phyloP scores from a whole-genome alignment of 2,329 filamentous ascomycete species.

The Sporothrix brunneoviolacea region DNA sequence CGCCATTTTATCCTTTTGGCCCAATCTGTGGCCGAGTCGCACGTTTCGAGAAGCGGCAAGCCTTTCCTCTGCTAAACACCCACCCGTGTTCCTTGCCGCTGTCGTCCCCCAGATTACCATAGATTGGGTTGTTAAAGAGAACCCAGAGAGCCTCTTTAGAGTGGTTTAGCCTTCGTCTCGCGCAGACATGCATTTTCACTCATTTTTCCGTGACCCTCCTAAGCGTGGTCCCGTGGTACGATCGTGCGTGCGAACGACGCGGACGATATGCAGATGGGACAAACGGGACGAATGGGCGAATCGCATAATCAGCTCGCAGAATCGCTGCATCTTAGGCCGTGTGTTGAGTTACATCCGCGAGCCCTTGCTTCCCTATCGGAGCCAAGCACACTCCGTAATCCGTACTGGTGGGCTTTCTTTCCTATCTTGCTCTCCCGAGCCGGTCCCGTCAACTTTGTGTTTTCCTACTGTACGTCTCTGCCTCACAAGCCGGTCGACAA shows the following conservation, averaged over 20 bases:
- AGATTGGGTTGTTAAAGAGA: not conserved
- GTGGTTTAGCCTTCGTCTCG: too few relatives aligned
- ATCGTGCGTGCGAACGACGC: too few relatives aligned
- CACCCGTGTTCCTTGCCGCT: not conserved
- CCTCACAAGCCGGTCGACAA: too few relatives aligned
- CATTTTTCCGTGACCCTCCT: not conserved
- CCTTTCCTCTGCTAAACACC: not conserved
- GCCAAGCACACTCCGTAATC: too few relatives aligned
- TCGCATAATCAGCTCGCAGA: slow-evolving; percentile 4
- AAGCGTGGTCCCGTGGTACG: slow-evolving; percentile 1
- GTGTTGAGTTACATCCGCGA: too few relatives aligned
- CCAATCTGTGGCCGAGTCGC: not conserved
- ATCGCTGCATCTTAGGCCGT: slow-evolving; percentile 1
- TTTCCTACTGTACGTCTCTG: too few relatives aligned
- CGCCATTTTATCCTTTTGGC: not conserved
- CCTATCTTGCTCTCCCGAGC: too few relatives aligned
- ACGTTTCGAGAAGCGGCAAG: not conserved
- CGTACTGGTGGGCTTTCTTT: too few relatives aligned
- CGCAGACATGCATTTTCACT: too few relatives aligned
- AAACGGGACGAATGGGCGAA: slow-evolving; percentile 2
- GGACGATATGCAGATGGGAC: not conserved
- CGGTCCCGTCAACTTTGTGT: too few relatives aligned
- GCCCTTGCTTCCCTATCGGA: too few relatives aligned
- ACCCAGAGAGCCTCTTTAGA: too few relatives aligned
- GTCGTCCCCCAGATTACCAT: not conserved